A percentile compares a stretch with the other conserved stretches of the same genome.
Evolutionary conservation across 768 basidiomycete genomes (phyloP).

Genomic region (Russula earlei): DNA sequence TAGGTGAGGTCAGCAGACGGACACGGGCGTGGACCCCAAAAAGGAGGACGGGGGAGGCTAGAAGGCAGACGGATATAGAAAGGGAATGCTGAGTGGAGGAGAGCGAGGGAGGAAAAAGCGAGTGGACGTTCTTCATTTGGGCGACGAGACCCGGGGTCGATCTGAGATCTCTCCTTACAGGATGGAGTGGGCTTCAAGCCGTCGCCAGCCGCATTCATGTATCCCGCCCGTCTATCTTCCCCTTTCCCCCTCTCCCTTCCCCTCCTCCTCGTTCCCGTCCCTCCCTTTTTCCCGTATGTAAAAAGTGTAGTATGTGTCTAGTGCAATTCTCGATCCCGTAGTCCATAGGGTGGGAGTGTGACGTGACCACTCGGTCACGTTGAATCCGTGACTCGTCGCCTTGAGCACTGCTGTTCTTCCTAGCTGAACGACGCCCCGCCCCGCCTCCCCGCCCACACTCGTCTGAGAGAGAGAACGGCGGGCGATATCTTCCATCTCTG

Average conservation of each 20-base stretch:
- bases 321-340: conserved; percentile 9
- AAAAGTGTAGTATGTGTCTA: conserved; percentile 15
- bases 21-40: neutral
- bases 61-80: conserved; percentile 18
- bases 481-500: neutral
- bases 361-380: conserved; percentile 18
- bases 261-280: conserved; percentile 15
- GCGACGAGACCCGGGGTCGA: conserved; percentile 20
- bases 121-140: conserved; percentile 20
- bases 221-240: conserved; percentile 19
- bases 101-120: conserved; percentile 19
- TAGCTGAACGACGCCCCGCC: conserved; percentile 13
- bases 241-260: conserved; percentile 18
- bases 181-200: conserved; percentile 21
- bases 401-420: conserved; percentile 15
- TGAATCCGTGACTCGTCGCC: conserved; percentile 12
- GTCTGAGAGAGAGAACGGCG: neutral
- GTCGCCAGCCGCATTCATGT: conserved; percentile 21
- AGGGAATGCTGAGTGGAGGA: conserved; percentile 4
- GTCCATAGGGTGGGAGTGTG: conserved; percentile 15
- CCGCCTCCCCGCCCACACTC: neutral
- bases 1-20: conserved; percentile 12
- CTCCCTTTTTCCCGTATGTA: conserved; percentile 18
- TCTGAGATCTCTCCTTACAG: conserved; percentile 22
- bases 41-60: conserved; percentile 7